Conservation (phyloP, 768 basidiomycete species). For the Clathrus columnatus region DNA sequence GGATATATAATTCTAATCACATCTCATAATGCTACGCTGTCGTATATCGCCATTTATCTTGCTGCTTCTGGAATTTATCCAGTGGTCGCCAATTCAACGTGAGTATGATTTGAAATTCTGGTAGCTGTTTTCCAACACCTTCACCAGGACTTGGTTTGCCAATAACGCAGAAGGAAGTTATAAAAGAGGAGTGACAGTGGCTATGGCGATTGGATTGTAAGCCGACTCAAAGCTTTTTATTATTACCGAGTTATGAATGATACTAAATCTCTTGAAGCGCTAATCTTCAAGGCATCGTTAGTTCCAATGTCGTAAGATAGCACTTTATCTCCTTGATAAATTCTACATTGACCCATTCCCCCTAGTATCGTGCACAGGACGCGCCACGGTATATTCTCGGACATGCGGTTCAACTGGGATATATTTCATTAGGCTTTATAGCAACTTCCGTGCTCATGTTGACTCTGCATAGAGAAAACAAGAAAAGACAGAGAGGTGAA, state of each 20-base stretch:
- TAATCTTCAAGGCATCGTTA: slow-evolving; percentile 68
- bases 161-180: slow-evolving; percentile 71
- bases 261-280: slow-evolving; percentile 37
- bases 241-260: background rate
- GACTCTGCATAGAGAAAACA: slow-evolving; percentile 51
- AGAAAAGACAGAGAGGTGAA: slow-evolving; percentile 54
- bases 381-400: slow-evolving; percentile 57
- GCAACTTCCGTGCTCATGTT: slow-evolving; percentile 34
- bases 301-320: slow-evolving; percentile 57
- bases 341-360: background rate
- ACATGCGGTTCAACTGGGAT: slow-evolving; percentile 60
- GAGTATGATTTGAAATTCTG: slow-evolving; percentile 12
- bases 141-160: slow-evolving; percentile 42
- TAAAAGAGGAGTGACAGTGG: slow-evolving; percentile 63
- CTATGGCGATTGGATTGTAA: slow-evolving; percentile 58
- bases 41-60: slow-evolving; percentile 64
- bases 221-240: slow-evolving; percentile 16
- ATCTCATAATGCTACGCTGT: slow-evolving; percentile 53
- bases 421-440: slow-evolving; percentile 56
- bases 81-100: slow-evolving; percentile 51
- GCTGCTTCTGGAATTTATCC: slow-evolving; percentile 73
- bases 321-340: background rate
- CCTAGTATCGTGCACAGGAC: slow-evolving; percentile 54
- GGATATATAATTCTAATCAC: slow-evolving; percentile 65
- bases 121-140: background rate